These are phyloP conservation scores for Fragilariopsis cylindrus DNA, from an alignment of 108 stramenopile genomes.

Conservation along the genomic window DNA sequence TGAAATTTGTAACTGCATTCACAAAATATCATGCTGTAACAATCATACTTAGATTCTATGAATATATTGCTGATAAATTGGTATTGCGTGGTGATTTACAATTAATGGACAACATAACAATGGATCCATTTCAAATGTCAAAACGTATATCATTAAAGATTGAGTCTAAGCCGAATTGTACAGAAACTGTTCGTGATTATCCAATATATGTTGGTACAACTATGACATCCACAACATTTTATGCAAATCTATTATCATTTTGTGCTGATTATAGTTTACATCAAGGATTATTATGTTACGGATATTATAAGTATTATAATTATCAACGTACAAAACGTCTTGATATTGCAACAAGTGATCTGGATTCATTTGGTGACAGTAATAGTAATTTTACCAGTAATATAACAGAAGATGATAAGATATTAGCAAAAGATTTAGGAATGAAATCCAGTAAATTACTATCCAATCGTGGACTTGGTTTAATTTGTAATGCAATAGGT, in stretches of 20 bases:
- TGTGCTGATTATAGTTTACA: slow-evolving; percentile 61
- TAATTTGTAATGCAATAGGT: slow-evolving; percentile 38
- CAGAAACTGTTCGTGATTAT: not conserved
- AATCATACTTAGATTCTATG: slow-evolving; percentile 48
- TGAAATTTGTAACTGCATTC: slow-evolving; percentile 38
- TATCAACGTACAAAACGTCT: slow-evolving; percentile 26
- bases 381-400: too few relatives aligned
- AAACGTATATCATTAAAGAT: slow-evolving; percentile 13
- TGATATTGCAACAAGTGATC: not conserved
- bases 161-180: not conserved
- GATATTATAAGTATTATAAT: slow-evolving; percentile 48
- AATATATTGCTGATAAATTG: slow-evolving; percentile 30
- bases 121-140: slow-evolving; percentile 49
- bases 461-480: slow-evolving; percentile 37
- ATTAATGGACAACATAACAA: slow-evolving; percentile 47
- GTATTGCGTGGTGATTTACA: slow-evolving; percentile 10
- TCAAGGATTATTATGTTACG: slow-evolving; percentile 51
- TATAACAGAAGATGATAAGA: slow-evolving; percentile 14
- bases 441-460: slow-evolving; percentile 34
- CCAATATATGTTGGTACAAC: not conserved
- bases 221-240: slow-evolving; percentile 31
- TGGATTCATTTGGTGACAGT: not conserved
- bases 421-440: slow-evolving; percentile 34
- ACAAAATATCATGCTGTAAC: slow-evolving; percentile 55
- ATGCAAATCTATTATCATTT: slow-evolving; percentile 50